Percentiles rank a stretch among this genome's conserved stretches.
phyloP scores from a whole-genome alignment of 78 protist species.

The Bodo saltans region DNA sequence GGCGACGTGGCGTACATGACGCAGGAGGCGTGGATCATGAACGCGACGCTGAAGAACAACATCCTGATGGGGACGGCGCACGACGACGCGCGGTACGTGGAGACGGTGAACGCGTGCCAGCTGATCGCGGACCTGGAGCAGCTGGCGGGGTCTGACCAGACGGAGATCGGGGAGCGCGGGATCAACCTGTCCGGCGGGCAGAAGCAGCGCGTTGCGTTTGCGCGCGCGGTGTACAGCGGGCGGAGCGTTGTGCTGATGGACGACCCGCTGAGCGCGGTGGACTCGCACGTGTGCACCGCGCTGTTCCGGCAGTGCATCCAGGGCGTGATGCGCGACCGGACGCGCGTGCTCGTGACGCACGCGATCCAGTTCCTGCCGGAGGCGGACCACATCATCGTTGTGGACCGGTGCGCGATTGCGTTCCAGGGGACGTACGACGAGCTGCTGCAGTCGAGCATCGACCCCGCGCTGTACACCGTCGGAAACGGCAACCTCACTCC shows the following conservation, averaged over 20 bases:
- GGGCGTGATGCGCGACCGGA: slow-evolving; percentile 18
- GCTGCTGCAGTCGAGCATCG: neutral
- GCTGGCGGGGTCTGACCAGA: slow-evolving; percentile 74
- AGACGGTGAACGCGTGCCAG: slow-evolving; percentile 32
- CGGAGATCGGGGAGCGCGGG: slow-evolving; percentile 88
- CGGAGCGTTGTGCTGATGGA: slow-evolving; percentile 44
- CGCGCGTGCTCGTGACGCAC: slow-evolving; percentile 62
- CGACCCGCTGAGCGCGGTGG: slow-evolving; percentile 59
- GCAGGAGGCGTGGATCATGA: slow-evolving; percentile 70
- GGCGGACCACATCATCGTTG: slow-evolving; percentile 26
- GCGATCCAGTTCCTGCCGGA: slow-evolving; percentile 12
- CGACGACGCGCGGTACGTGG: slow-evolving; percentile 31
- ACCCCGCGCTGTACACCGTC: too few relatives aligned
- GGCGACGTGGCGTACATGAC: slow-evolving; percentile 63
- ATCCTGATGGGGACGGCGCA: slow-evolving; percentile 48
- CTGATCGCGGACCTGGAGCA: slow-evolving; percentile 48
- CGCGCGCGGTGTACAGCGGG: slow-evolving; percentile 37
- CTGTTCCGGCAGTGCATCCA: slow-evolving; percentile 13
- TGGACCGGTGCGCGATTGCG: neutral
- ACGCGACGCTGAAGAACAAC: slow-evolving; percentile 50
- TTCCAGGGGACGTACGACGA: slow-evolving; percentile 20
- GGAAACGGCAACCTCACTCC: too few relatives aligned
- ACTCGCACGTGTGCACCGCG: neutral
- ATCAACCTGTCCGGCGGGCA: slow-evolving; percentile 77
- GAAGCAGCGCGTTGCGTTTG: slow-evolving; percentile 40